phyloP scores from a whole-genome alignment of 1,284 basidiomycete species.

The Microbotryum violaceum region DNA sequence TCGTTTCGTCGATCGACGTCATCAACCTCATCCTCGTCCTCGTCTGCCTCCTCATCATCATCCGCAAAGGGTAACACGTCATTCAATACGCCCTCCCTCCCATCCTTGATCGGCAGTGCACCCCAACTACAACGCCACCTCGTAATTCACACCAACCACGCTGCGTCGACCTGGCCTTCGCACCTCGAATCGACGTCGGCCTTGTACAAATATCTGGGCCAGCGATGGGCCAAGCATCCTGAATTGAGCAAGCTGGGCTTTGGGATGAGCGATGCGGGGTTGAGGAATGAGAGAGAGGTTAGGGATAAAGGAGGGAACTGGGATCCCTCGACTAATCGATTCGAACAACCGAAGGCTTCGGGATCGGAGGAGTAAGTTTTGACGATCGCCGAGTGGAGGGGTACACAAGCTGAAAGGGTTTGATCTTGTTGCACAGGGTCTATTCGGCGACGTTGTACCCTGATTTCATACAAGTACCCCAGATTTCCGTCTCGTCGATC shows the following conservation, averaged over 20 bases:
- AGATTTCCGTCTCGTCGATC: slow-evolving; percentile 15
- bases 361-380: not conserved
- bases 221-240: slow-evolving; percentile 5
- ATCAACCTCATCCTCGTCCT: no score
- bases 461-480: slow-evolving; percentile 15
- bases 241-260: slow-evolving; percentile 10
- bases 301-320: not conserved
- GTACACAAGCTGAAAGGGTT: no score
- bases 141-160: slow-evolving; percentile 17
- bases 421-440: not conserved
- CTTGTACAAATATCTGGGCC: slow-evolving; percentile 16
- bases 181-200: slow-evolving; percentile 26
- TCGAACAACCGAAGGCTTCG: slow-evolving; percentile 10
- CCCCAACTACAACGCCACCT: slow-evolving; percentile 15
- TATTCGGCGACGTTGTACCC: slow-evolving; percentile 26
- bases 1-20: no score
- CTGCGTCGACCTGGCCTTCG: slow-evolving; percentile 18
- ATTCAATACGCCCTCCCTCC: no score
- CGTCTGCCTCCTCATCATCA: no score
- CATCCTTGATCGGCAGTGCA: slow-evolving; percentile 7
- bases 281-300: not conserved
- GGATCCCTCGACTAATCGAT: slow-evolving; percentile 8
- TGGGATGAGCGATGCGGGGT: slow-evolving; percentile 7
- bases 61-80: no score
- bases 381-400: no score